Evolutionary conservation across 1,139 yeast species (phyloP).

Genomic region (Taphrina sp.): DNA sequence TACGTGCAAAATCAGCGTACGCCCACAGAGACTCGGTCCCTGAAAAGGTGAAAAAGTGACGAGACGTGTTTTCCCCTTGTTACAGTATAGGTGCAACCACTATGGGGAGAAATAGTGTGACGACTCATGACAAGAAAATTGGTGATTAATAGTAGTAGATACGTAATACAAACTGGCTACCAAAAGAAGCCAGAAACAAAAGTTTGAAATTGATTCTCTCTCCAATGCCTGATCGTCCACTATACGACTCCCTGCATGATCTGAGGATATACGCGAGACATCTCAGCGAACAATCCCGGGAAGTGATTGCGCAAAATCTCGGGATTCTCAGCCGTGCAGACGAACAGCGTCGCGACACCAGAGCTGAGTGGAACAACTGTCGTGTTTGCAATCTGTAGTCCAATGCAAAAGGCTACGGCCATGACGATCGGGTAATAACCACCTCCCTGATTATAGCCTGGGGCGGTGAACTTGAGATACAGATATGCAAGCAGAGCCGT

Average conservation of each 20-base stretch:
- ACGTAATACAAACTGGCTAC: too few species aligned
- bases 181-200: too few species aligned
- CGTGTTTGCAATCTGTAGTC: slow-evolving; percentile 73
- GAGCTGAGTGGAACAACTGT: slow-evolving; percentile 72
- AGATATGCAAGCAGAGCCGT: slow-evolving; percentile 68
- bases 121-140: too few species aligned
- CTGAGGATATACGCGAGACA: slow-evolving; percentile 18
- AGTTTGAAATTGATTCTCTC: too few species aligned
- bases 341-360: slow-evolving; percentile 78
- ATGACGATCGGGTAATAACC: slow-evolving; percentile 71
- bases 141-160: too few species aligned
- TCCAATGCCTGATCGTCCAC: too few species aligned
- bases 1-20: slow-evolving; percentile 53
- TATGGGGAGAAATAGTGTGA: too few species aligned
- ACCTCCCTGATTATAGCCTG: slow-evolving; percentile 66
- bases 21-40: slow-evolving; percentile 11
- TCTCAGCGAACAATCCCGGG: slow-evolving; percentile 19
- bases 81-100: too few species aligned
- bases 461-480: slow-evolving; percentile 69
- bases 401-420: slow-evolving; percentile 72
- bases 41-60: too few species aligned
- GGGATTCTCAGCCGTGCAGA: slow-evolving; percentile 26
- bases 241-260: slow-evolving; percentile 17
- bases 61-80: too few species aligned
- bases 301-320: slow-evolving; percentile 20